These are phyloP conservation scores for Hypoxylon rickii DNA, from an alignment of 495 filamentous ascomycete species.

Conservation along the genomic window DNA sequence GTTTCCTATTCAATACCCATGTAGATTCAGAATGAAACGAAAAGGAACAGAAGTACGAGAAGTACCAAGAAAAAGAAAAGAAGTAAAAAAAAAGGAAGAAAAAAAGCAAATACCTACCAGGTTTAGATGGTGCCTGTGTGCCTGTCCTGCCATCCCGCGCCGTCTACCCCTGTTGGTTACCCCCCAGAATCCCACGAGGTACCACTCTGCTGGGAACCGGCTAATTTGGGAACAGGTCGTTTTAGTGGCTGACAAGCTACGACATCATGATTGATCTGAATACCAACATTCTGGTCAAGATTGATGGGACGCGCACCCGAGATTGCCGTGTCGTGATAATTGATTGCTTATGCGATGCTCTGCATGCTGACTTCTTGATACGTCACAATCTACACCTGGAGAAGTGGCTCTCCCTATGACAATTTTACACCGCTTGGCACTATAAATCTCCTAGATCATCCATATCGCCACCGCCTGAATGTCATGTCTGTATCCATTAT, in stretches of 20 bases:
- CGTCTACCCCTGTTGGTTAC: conserved; percentile 5
- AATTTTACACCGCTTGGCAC: conserved; percentile 27
- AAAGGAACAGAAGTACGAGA: not conserved
- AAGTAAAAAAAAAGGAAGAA: conserved; percentile 3
- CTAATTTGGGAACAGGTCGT: conserved; percentile 11
- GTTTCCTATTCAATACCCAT: conserved; percentile 2
- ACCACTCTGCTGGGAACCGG: conserved; percentile 13
- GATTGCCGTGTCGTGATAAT: conserved; percentile 12
- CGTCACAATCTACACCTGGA: conserved; percentile 22
- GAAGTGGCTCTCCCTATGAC: conserved; percentile 32
- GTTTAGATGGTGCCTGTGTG: too few species aligned
- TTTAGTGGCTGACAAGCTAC: conserved; percentile 14
- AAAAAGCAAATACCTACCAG: conserved; percentile 9
- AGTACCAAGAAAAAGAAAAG: not conserved
- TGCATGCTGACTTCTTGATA: conserved; percentile 23
- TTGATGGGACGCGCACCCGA: conserved; percentile 12
- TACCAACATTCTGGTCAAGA: conserved; percentile 18
- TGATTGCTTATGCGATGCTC: conserved; percentile 23
- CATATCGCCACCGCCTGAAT: conserved; percentile 34
- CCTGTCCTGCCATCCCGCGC: conserved; percentile 20
- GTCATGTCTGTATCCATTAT: conserved; percentile 1
- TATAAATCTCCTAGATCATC: conserved; percentile 25
- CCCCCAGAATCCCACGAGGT: conserved; percentile 19
- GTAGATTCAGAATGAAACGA: conserved; percentile 8
- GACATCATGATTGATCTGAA: conserved; percentile 1